Conservation (phyloP, 1,284 basidiomycete species). For the Ustilago lituana region DNA sequence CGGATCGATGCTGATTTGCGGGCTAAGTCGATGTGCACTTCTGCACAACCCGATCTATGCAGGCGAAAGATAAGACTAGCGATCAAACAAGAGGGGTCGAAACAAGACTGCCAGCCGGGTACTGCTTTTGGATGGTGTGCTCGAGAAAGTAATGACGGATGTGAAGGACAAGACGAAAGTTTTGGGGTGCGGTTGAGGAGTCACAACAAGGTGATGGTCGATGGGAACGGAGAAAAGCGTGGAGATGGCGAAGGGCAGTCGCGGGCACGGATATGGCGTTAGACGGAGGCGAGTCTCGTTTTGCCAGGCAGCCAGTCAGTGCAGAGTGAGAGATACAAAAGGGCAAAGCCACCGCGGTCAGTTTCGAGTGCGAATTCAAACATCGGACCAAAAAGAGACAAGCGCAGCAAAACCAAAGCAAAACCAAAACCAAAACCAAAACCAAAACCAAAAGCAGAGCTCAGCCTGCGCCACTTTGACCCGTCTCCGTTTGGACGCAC, state of each 20-base stretch:
- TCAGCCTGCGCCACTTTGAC: background rate
- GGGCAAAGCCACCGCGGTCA: conserved; percentile 3
- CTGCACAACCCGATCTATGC: conserved; percentile 7
- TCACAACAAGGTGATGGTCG: conserved; percentile 6
- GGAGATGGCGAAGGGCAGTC: background rate
- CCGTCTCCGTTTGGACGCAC: background rate
- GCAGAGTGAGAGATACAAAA: conserved; percentile 3
- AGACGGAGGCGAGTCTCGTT: conserved; percentile 2
- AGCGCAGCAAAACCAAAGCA: too few relatives aligned
- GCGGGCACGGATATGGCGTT: conserved; percentile 16
- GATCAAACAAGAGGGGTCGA: background rate
- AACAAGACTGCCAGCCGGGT: background rate
- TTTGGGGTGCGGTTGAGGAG: background rate
- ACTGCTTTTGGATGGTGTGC: too few relatives aligned
- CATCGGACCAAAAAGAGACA: too few relatives aligned
- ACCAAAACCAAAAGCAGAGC: too few relatives aligned
- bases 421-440: too few relatives aligned
- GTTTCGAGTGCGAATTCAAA: background rate
- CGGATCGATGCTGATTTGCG: background rate
- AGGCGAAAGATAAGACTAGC: conserved; percentile 4
- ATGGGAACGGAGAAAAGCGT: conserved; percentile 1
- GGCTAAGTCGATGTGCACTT: conserved; percentile 2
- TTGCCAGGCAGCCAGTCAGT: conserved; percentile 6
- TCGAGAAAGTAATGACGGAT: too few relatives aligned
- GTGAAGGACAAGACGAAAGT: background rate